Base-by-base conservation (phyloP, 148 eudicot species). In the Gaultheria prostrata region DNA sequence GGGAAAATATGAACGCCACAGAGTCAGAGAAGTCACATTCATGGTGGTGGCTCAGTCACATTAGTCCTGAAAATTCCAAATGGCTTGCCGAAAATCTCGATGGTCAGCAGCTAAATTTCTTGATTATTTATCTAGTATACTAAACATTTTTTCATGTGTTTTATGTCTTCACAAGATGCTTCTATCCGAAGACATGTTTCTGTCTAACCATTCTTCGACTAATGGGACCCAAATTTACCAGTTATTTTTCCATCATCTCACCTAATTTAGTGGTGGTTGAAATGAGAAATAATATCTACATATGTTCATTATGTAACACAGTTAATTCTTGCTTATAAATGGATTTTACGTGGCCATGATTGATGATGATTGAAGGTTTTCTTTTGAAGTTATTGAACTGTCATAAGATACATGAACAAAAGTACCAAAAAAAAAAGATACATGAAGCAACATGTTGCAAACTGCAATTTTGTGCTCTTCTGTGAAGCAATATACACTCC, bases 71-170 rank as follows among this genome's bases (percentile, higher is more conserved):
- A 77, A 86, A 30, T 70, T 82, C 87, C 39, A 83, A 83, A 51
- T 85, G 89, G 85, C 86, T 90, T 48, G 88, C 84, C 30, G 93
- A 86, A 83, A 83, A 90, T 83, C 82, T 87, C 30, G 78, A 86
- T 39, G 88, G 93, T 90, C 67, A 87, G 89, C 45, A 71, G 10
- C 76, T 83, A 21, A 24, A 49, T 69, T 21, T 57, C 54, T 82
- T 21, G 12, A 45, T 75, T 35, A 30, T 17, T 48, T 21, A 77
- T 20, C 7, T 5, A 39, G 43, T 39, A 4, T 39, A 69, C 56
- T 82, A 24, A 69, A 70, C 24, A 72, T 13, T 70, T 46, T 28
- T 8, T 71, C 26, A 11, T 14, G 43, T 14, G 51, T 3, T 67
- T 15, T 35, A 30, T n/a, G 57, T 74, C 56, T 73, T 73, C 53